These are phyloP conservation scores for Toxicodendron radicans DNA, from an alignment of 345 rosid species.

Conservation along the genomic window DNA sequence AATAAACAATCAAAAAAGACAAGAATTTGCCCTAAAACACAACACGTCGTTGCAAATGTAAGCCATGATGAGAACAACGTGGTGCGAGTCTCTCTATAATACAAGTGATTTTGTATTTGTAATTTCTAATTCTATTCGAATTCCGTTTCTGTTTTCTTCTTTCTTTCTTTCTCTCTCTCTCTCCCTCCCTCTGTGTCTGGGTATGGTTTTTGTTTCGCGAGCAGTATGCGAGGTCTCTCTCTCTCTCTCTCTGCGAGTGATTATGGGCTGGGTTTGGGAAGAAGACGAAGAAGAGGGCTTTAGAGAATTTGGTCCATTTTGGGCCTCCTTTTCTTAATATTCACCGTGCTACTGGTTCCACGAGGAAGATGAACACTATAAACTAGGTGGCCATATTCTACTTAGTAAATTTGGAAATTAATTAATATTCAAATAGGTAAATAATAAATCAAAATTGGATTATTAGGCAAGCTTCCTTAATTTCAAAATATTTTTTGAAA, in stretches of 20 bases:
- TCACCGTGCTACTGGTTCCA: too few species aligned
- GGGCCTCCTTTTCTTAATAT: neutral
- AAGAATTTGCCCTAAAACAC: slow-evolving; percentile 28
- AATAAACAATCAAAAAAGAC: slow-evolving; percentile 31
- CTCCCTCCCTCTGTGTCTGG: neutral
- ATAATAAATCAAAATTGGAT: too few species aligned
- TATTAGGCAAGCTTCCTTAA: too few species aligned
- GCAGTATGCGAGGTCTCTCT: neutral
- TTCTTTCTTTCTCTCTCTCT: neutral
- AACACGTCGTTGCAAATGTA: slow-evolving; percentile 28
- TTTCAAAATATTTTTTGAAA: too few species aligned
- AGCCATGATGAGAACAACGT: slow-evolving; percentile 20
- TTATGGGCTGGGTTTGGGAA: neutral
- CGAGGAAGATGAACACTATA: too few species aligned
- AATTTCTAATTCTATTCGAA: slow-evolving; percentile 14
- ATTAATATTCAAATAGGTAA: too few species aligned
- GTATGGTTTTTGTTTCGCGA: slow-evolving; percentile 11
- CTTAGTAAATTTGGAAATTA: too few species aligned
- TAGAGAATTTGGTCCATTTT: neutral
- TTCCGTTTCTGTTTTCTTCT: slow-evolving; percentile 1
- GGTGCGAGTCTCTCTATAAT: neutral
- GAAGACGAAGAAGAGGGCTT: slow-evolving; percentile 19
- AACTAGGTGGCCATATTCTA: too few species aligned
- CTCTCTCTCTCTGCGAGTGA: slow-evolving; percentile 8
- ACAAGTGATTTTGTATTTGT: neutral